Percentiles rank a stretch among this genome's conserved stretches.
Evolutionary conservation across 2,329 filamentous ascomycete species (phyloP).

Genomic region (Chaetomium sp.): DNA sequence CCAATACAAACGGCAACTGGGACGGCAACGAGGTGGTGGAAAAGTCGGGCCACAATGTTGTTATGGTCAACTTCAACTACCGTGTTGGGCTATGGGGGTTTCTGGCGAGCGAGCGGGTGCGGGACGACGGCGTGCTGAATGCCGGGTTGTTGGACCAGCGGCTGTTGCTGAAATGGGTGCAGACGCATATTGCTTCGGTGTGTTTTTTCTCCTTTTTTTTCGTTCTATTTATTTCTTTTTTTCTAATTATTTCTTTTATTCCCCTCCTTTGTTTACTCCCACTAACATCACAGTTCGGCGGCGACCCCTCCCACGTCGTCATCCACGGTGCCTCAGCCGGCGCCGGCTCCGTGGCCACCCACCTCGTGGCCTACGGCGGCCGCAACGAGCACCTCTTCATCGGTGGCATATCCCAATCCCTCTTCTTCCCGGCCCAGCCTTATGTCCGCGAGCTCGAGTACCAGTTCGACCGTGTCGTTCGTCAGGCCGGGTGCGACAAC

Average conservation of each 20-base stretch:
- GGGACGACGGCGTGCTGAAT: constrained; percentile 52
- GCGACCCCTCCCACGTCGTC: constrained; percentile 52
- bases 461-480: constrained; percentile 37
- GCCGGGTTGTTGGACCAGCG: constrained; percentile 59
- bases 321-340: constrained; percentile 58
- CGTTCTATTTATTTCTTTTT: no score
- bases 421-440: constrained; percentile 45
- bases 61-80: constrained; percentile 58
- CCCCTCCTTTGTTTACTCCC: neutral
- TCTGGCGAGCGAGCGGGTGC: constrained; percentile 50
- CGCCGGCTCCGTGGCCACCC: constrained; percentile 49
- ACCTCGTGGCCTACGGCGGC: constrained; percentile 42
- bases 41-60: constrained; percentile 38
- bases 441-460: constrained; percentile 39
- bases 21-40: constrained; percentile 43
- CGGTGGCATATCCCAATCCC: constrained; percentile 40
- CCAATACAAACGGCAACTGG: constrained; percentile 45
- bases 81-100: constrained; percentile 58
- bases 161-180: constrained; percentile 54
- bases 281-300: constrained; percentile 42
- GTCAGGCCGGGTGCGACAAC: constrained; percentile 32
- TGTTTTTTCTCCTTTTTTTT: neutral
- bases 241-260: no score
- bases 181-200: constrained; percentile 48
- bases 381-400: constrained; percentile 40